Evolutionary conservation across 257 asterid genomes (phyloP).

Genomic region (Salvia hispanica): DNA sequence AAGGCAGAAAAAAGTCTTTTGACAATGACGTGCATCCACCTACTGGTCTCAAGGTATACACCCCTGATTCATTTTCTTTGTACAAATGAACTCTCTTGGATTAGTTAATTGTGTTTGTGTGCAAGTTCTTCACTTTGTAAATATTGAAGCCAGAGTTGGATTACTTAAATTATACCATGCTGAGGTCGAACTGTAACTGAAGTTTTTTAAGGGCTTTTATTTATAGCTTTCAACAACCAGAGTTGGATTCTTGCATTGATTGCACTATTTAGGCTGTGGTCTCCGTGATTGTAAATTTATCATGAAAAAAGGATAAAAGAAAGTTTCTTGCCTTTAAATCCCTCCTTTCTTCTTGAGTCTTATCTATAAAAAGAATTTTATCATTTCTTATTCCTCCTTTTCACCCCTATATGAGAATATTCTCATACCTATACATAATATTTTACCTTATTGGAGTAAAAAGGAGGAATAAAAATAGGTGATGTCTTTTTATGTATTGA

Average conservation of each 20-base stretch:
- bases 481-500: too few relatives aligned
- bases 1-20: conserved; percentile 30
- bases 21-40: conserved; percentile 37
- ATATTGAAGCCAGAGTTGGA: not conserved
- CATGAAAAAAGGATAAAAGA: too few relatives aligned
- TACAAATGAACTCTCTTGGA: not conserved
- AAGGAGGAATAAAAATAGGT: too few relatives aligned
- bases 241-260: not conserved
- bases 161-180: not conserved
- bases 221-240: not conserved
- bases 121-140: conserved; percentile 10
- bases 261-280: not conserved
- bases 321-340: too few relatives aligned
- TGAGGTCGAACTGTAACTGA: not conserved
- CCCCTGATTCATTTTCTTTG: conserved; percentile 15
- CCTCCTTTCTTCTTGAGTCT: too few relatives aligned
- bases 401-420: too few relatives aligned
- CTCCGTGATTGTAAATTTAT: too few relatives aligned
- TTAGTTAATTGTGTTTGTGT: not conserved
- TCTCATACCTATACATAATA: too few relatives aligned
- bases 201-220: not conserved
- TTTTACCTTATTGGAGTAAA: too few relatives aligned
- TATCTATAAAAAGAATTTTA: too few relatives aligned
- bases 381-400: too few relatives aligned
- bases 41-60: conserved; percentile 37